Evolutionary conservation across 768 basidiomycete genomes (phyloP), one percentile per base, ranked within the genome.

Genomic region (Tulasnella sp.): DNA sequence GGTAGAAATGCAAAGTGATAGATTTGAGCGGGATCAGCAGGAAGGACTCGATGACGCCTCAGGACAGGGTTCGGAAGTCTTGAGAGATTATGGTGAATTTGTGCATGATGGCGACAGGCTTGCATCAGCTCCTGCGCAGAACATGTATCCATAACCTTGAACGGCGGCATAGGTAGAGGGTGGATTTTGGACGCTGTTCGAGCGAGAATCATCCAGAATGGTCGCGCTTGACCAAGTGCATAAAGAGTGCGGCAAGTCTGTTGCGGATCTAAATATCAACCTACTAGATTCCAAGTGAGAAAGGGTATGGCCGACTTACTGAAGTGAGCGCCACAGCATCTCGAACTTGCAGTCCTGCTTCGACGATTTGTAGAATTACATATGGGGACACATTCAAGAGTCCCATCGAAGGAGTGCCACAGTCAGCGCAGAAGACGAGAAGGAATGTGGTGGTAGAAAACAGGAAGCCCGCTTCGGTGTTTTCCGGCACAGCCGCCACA

Each of bases 1-100:
- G 78, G 78, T 14, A 79, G 44, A 42, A 79, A 79, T 4, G 78
- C 78, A 42, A 79, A 79, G 24, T 79, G 78, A 46, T 79, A 73
- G 7, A 79, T 62, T 42, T 72, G 68, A 52, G n/a, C 71, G n/a
- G 44, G 39, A 73, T 27, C 71, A 7, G 36, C 24, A 31, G 21
- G 38, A 24, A 79, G 71, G 6, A 46, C n/a, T 39, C 40, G 27
- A 44, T 74, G 78, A 0, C 46, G 36, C 14, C 36, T 74, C 18
- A 72, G 71, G 27, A 48, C 19, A 16, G 71, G 68, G 38, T 31
- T 44, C 27, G 78, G 76, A 39, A 77, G 44, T 73, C 39, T 46
- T 36, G 73, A 79, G 10, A 72, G 36, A 38, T 73, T 79, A 21
- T 74, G 36, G 19, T 48, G 71, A 31, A 74, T 24, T 38, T 52